Base-by-base conservation (phyloP, 179 eudicot genomes). In the Sideroxylon spinosum region DNA sequence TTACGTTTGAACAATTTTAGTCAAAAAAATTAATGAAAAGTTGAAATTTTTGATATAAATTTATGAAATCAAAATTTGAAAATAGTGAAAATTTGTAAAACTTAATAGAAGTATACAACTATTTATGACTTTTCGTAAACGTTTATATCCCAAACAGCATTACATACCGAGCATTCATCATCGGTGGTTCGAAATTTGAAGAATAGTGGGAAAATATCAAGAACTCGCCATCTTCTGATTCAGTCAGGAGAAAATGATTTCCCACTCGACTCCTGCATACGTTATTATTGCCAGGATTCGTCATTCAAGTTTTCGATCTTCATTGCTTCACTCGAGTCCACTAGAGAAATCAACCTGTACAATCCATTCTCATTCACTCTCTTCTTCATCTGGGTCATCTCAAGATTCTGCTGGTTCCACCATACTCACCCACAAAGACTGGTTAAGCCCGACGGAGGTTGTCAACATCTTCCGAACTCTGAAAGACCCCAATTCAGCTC, bases 101-200 rank as follows among this genome's bases (percentile, higher is more conserved):
- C n/a, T n/a, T n/a, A n/a, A n/a, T n/a, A n/a, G n/a, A n/a, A n/a
- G n/a, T n/a, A n/a, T n/a, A n/a, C n/a, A n/a, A n/a, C n/a, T n/a
- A n/a, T n/a, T n/a, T n/a, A n/a, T n/a, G n/a, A n/a, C n/a, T n/a
- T n/a, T n/a, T n/a, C n/a, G n/a, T n/a, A n/a, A n/a, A n/a, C n/a
- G n/a, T n/a, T n/a, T n/a, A n/a, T n/a, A n/a, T n/a, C n/a, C n/a
- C n/a, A 78, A 68, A 66, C 52, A 77, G 13, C n/a, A 59, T 28
- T 28, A 69, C 83, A 65, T 87, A 95, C 99, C 89, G 94, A 87
- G 84, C 94, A 96, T 79, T 96, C 99, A 82, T 94, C 97, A 62
- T 82, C 93, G 56, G 84, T 86, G 79, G 93, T 81, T 44, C 90
- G 86, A 71, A 29, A 29, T 1, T 29, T 29, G 37, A 29, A 37